Conservation (phyloP, 2,329 filamentous ascomycete genomes). For the Anisogramma anomala region DNA sequence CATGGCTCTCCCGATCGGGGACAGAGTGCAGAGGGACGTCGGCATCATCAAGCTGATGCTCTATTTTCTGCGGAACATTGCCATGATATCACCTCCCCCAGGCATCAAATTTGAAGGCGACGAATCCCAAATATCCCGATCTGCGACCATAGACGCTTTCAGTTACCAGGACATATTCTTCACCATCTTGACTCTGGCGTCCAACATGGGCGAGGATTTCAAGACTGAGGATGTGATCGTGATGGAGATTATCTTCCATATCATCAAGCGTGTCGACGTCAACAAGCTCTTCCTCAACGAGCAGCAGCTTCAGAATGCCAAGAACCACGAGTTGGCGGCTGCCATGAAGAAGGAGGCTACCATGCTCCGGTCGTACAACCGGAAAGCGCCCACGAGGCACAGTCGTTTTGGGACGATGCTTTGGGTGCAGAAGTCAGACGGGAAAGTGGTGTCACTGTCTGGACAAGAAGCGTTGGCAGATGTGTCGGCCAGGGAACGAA, state of each 20-base stretch:
- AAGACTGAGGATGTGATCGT: constrained; percentile 77
- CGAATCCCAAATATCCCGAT: constrained; percentile 78
- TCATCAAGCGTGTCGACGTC: constrained; percentile 80
- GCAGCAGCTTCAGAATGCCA: constrained; percentile 54
- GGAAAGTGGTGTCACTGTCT: constrained; percentile 74
- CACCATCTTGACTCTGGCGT: constrained; percentile 73
- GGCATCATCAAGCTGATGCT: constrained; percentile 85
- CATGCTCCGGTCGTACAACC: constrained; percentile 68
- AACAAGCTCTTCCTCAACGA: constrained; percentile 79
- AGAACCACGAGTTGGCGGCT: constrained; percentile 59
- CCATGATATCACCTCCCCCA: constrained; percentile 66
- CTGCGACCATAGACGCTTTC: constrained; percentile 78
- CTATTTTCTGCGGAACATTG: constrained; percentile 80
- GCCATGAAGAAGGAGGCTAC: constrained; percentile 72
- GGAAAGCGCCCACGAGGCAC: constrained; percentile 72
- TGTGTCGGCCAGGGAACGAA: constrained; percentile 60
- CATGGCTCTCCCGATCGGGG: constrained; percentile 66
- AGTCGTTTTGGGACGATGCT: constrained; percentile 96
- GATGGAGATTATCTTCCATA: constrained; percentile 82
- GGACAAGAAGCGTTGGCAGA: constrained; percentile 77
- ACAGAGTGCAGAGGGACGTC: constrained; percentile 70
- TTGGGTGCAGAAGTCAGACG: constrained; percentile 81
- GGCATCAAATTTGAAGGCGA: constrained; percentile 72
- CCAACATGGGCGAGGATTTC: constrained; percentile 90
- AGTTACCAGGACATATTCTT: constrained; percentile 84